phyloP scores from a whole-genome alignment of 129 eudicot species.

The Pseudognaphalium luteoalbum region DNA sequence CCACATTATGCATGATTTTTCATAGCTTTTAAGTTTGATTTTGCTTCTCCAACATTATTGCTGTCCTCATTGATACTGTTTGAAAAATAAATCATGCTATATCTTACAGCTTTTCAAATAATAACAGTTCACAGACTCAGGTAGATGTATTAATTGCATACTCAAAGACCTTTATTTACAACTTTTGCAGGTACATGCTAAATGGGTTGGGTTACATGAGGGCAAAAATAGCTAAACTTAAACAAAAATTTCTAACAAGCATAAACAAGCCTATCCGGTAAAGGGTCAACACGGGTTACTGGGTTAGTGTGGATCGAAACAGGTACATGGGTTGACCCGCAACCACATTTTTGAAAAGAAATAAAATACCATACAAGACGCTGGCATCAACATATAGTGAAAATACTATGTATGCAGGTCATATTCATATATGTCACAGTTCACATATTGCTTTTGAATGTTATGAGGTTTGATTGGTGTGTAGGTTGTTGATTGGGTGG shows the following conservation, averaged over 20 bases:
- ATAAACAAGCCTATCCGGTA: not conserved
- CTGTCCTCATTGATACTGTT: conserved; percentile 3
- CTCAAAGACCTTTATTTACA: not conserved
- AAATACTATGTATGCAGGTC: not conserved
- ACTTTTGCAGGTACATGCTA: not conserved
- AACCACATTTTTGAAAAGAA: no score
- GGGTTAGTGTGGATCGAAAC: not conserved
- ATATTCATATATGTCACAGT: conserved; percentile 25
- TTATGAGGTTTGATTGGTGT: conserved; percentile 8
- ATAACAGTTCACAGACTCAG: not conserved
- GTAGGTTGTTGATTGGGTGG: conserved; percentile 27
- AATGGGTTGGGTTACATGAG: not conserved
- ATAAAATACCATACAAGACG: not conserved
- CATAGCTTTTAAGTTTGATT: conserved; percentile 28
- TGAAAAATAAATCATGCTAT: not conserved
- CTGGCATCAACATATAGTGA: not conserved
- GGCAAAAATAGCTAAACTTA: no score
- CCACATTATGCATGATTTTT: conserved; percentile 25
- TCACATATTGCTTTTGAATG: conserved; percentile 14
- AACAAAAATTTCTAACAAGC: not conserved
- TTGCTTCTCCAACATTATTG: conserved; percentile 36
- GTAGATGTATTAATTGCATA: not conserved
- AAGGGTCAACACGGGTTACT: not conserved
- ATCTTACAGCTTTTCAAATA: not conserved
- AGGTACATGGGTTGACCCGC: no score